Percentiles rank a stretch among this genome's conserved stretches.
Conservation (phyloP, 441 rosid species). For the Erysimum cheiri region DNA sequence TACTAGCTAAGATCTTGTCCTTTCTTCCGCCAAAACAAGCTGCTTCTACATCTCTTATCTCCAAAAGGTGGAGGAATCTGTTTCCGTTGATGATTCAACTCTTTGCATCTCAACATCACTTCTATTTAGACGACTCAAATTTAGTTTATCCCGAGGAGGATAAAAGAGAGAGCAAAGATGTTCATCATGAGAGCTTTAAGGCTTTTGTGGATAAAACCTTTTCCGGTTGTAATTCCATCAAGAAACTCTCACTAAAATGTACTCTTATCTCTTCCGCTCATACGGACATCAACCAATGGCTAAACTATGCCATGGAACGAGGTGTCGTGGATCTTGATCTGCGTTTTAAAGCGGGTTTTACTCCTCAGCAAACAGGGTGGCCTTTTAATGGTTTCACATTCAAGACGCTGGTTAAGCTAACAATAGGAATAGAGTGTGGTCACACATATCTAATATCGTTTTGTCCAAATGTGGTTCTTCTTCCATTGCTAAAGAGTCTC, state of each 20-base stretch:
- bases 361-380: not conserved
- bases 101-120: not conserved
- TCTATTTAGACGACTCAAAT: conserved; percentile 7
- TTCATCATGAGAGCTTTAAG: not conserved
- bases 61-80: conserved; percentile 12
- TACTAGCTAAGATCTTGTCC: not conserved
- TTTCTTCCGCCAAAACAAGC: conserved; percentile 6
- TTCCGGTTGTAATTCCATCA: not conserved
- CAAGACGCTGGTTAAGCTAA: conserved; percentile 12
- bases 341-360: not conserved
- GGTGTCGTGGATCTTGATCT: conserved; percentile 12
- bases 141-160: conserved; percentile 1
- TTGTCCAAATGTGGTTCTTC: not conserved
- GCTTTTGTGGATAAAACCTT: not conserved
- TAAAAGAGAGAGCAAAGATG: not conserved
- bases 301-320: not conserved
- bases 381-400: not conserved
- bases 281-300: not conserved
- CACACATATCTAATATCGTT: not conserved
- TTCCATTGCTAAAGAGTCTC: conserved; percentile 27
- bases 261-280: not conserved
- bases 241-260: conserved; percentile 18
- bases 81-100: conserved; percentile 12
- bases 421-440: not conserved
- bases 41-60: not conserved